phyloP scores from a whole-genome alignment of 2,329 filamentous ascomycete genomes.

The Hymenoscyphus salicellus region DNA sequence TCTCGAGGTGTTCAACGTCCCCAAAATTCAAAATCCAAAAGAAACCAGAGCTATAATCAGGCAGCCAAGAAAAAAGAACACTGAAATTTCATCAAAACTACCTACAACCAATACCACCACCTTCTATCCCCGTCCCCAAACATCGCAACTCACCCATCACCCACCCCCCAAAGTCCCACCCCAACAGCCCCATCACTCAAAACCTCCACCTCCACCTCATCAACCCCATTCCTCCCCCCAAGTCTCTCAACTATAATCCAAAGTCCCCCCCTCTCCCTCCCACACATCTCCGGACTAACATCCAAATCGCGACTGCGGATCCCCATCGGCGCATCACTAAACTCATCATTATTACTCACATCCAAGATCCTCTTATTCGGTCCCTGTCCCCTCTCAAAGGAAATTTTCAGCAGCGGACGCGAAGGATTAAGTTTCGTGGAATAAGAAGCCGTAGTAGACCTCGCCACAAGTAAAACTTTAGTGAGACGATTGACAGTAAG shows the following conservation, averaged over 20 bases:
- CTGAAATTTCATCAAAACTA: neutral
- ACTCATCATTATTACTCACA: conserved; percentile 68
- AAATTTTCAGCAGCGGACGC: conserved; percentile 60
- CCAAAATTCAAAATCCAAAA: too few relatives aligned
- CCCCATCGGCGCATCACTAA: conserved; percentile 63
- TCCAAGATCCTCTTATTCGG: conserved; percentile 64
- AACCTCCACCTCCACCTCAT: conserved; percentile 53
- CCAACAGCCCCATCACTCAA: conserved; percentile 38
- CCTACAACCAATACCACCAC: neutral
- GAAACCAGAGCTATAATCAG: too few relatives aligned
- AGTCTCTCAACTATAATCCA: conserved; percentile 83
- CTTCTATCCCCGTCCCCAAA: neutral
- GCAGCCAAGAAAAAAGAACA: too few relatives aligned
- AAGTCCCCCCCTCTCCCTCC: conserved; percentile 52
- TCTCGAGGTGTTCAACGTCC: too few relatives aligned
- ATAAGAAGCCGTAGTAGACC: conserved; percentile 32
- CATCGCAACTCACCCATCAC: conserved; percentile 2
- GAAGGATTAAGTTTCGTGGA: conserved; percentile 12
- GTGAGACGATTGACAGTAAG: conserved; percentile 28
- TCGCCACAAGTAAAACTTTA: conserved; percentile 25
- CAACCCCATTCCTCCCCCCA: conserved; percentile 46
- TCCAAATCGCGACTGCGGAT: conserved; percentile 73
- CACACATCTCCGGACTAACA: conserved; percentile 60
- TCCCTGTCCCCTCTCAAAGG: conserved; percentile 69
- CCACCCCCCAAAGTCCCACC: conserved; percentile 36